phyloP scores from a whole-genome alignment of 495 filamentous ascomycete species.

The Tuber borchii region DNA sequence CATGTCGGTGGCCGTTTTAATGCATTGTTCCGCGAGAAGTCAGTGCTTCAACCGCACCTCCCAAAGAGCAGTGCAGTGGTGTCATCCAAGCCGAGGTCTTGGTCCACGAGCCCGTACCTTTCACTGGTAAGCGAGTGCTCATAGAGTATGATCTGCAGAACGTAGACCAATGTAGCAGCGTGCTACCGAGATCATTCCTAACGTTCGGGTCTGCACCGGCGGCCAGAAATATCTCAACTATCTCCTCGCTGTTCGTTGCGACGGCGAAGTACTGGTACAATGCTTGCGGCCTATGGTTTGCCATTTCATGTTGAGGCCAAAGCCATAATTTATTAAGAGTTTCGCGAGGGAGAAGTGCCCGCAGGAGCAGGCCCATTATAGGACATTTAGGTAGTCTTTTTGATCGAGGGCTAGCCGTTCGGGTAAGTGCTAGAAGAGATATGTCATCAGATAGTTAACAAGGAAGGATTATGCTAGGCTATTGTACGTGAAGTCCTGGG shows the following conservation, averaged over 20 bases:
- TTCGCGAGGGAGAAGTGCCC: neutral
- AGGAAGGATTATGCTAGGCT: conserved; percentile 6
- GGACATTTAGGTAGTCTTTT: neutral
- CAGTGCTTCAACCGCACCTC: neutral
- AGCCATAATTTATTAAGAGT: neutral
- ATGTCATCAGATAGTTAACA: neutral
- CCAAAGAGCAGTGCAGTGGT: neutral
- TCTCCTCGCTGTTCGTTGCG: neutral
- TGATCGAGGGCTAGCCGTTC: conserved; percentile 7
- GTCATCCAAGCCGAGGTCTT: neutral
- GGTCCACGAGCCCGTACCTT: neutral
- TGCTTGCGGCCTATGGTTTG: neutral
- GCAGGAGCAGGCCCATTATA: conserved; percentile 2
- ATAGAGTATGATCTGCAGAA: neutral
- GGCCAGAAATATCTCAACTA: neutral
- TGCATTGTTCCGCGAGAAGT: neutral
- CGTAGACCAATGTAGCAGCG: neutral
- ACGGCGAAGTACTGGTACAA: neutral
- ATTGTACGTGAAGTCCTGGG: neutral
- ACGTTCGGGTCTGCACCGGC: neutral
- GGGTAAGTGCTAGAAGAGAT: conserved; percentile 3
- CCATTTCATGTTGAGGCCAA: neutral
- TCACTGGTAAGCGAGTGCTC: neutral
- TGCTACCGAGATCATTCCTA: neutral
- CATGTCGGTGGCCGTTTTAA: neutral